Base-by-base conservation (phyloP, 495 filamentous ascomycete genomes). In the Penicillium diatomitis region DNA sequence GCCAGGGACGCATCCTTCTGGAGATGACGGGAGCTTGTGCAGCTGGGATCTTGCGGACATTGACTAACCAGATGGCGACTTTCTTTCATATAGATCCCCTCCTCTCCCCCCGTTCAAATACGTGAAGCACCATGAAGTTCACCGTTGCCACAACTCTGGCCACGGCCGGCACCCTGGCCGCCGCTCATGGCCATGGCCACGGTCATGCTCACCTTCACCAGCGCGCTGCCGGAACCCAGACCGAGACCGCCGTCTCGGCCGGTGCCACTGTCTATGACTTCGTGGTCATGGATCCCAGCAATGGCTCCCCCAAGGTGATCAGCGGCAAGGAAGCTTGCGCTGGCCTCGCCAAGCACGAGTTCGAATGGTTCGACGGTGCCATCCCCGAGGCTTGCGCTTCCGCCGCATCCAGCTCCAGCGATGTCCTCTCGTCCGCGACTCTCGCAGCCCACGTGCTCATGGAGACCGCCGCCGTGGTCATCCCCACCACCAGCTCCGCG, bases 261-360 rank as follows among this genome's bases (percentile, higher is more conserved):
- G 79, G 75, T 37, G 73, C 79, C 10, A 71, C 76, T 46, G 71
- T 76, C 46, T 88, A 83, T 57, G 69, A 81, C 52, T 62, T 85
- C 35, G 73, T 83, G 44, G 79, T 77, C 8, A 7, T 56, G 38
- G 48, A 60, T 35, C 47, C 52, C 29, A 38, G 44, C 12, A 48
- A 57, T 28, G 52, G 47, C 10, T 7, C 38, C 4, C 37, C 55
- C 48, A 44, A 81, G 54, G 38, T 57, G 28, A 70, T 90, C 52
- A 62, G 65, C 40, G 58, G 66, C 35, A 61, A 70, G 3, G 69
- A 82, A 36, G 85, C 84, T 35, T 77, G 85, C 72, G 50, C 73
- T 38, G 82, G 84, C 51, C 71, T 90, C 53, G 65, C 70, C 39
- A 67, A 79, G 41, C 78, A 83, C 29, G 69, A 60, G 32, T 46